phyloP scores from a whole-genome alignment of 306 rosid species.

The Glycine soja region DNA sequence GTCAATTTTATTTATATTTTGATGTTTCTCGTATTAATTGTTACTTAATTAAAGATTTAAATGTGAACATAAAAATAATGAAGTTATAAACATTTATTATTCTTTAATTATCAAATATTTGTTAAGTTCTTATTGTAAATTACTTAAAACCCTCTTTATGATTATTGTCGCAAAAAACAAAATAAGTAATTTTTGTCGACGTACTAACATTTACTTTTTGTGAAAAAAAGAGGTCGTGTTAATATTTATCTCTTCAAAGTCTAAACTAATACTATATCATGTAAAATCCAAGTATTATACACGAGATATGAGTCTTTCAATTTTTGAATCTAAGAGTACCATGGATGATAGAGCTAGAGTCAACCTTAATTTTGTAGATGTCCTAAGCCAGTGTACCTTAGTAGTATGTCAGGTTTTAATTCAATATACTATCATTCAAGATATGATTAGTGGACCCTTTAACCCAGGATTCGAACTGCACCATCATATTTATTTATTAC shows the following conservation, averaged over 20 bases:
- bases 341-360: background rate
- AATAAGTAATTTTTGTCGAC: background rate
- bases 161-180: background rate
- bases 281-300: background rate
- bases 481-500: constrained; percentile 2
- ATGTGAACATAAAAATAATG: background rate
- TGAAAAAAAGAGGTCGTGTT: background rate
- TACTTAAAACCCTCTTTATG: background rate
- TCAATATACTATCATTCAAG: constrained; percentile 7
- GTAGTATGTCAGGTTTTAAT: background rate
- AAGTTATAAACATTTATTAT: background rate
- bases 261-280: background rate
- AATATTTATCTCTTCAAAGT: background rate
- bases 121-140: background rate
- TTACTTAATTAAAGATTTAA: background rate
- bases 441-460: constrained; percentile 29
- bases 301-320: no score
- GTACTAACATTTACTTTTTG: background rate
- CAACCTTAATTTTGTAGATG: constrained; percentile 9
- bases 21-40: background rate
- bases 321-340: no score
- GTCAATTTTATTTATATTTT: background rate
- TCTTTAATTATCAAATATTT: background rate
- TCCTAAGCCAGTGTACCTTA: background rate
- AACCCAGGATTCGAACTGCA: constrained; percentile 20